Evolutionary conservation across 768 basidiomycete genomes (phyloP), one percentile per base, ranked within the genome.

Genomic region (Ephemerocybe angulata): DNA sequence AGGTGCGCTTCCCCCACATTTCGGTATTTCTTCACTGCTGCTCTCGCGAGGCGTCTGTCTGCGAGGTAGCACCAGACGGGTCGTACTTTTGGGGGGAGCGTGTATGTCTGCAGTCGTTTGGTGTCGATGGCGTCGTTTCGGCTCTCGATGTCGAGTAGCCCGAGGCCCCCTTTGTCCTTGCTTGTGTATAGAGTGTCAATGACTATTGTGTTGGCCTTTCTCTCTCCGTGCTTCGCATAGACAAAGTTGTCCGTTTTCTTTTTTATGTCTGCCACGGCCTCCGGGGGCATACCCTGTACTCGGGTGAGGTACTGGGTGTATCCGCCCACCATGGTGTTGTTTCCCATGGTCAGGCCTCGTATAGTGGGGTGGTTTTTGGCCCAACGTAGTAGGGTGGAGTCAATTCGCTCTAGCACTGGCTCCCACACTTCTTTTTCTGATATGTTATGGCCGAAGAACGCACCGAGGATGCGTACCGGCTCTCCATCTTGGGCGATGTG

Each of bases 201-300:
- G 29, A 60, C 60, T 1, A 69, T 53, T 15, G 62, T 55, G 0
- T 61, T 41, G 4, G 54, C 49, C n/a, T 41, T 43, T 15, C 35
- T 30, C 0, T 60, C 55, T 2, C 57, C 53, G 67, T 66, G 12
- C 22, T 51, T 51, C 3, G 50, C 50, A 31, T 11, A 73, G 3
- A 74, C 58, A 28, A 72, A 74, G 4, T 63, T 52, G 1, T 58
- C 19, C 3, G 63, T 63, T 3, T 30, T 58, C 28, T 61, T 65
- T 19, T 52, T 21, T 1, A 74, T 53, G 5, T 25, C 17, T 3
- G 60, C 54, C 24, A 63, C 63, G 0, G 71, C 58, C 0, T 44
- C 13, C 17, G 56, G 42, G 0, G 73, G 73, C 73, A 76, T 76
- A 0, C 70, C 71, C 55, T 76, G 72, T 0, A 71, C 72, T 37